Conservation (phyloP, 257 asterid genomes). For the Handroanthus guayacan region DNA sequence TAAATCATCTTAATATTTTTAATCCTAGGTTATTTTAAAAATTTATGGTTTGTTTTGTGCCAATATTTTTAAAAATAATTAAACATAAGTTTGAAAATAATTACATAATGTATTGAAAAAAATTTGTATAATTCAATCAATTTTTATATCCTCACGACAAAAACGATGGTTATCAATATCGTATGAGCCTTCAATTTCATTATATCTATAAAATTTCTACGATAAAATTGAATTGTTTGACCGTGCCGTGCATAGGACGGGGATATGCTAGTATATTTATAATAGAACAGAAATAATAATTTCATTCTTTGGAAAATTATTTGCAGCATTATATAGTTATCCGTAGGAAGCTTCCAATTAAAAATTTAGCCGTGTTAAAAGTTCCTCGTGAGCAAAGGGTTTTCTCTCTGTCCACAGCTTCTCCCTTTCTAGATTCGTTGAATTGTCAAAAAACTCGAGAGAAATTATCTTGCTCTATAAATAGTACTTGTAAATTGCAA, state of each 20-base stretch:
- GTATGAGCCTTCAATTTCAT: too few relatives aligned
- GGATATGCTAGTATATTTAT: neutral
- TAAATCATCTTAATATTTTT: too few relatives aligned
- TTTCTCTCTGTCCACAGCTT: neutral
- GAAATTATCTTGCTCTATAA: constrained; percentile 5
- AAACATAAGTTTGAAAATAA: too few relatives aligned
- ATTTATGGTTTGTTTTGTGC: too few relatives aligned
- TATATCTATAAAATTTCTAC: too few relatives aligned
- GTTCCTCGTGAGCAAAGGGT: neutral
- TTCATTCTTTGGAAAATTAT: neutral
- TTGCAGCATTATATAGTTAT: neutral
- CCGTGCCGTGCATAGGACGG: neutral
- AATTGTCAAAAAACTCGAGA: constrained; percentile 22
- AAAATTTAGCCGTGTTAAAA: neutral
- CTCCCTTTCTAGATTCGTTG: constrained; percentile 32
- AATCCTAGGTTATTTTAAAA: too few relatives aligned
- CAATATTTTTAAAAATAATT: too few relatives aligned
- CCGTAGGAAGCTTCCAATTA: constrained; percentile 25
- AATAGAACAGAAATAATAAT: neutral
- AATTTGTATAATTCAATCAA: too few relatives aligned
- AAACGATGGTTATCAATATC: too few relatives aligned
- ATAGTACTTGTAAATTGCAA: neutral
- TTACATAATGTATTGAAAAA: too few relatives aligned
- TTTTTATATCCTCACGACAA: too few relatives aligned
- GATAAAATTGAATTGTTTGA: too few relatives aligned